A percentile compares a stretch with the other conserved stretches of the same genome.
These are phyloP conservation scores for Emergomyces orientalis DNA, from an alignment of 2,329 filamentous ascomycete species.

Conservation along the genomic window DNA sequence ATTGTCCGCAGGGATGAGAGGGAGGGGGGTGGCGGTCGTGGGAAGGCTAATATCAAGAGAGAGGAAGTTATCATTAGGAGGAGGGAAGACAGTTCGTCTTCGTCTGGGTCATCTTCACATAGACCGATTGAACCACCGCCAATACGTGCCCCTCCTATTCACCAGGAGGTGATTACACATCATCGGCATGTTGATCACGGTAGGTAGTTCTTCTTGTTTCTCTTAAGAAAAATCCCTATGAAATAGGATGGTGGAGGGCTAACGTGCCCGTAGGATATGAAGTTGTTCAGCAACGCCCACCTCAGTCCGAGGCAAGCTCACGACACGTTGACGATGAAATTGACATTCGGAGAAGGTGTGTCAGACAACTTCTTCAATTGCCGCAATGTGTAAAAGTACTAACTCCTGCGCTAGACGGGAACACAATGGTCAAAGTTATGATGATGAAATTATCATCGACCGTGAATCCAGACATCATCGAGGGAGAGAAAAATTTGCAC, in stretches of 20 bases:
- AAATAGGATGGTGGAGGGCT: not conserved
- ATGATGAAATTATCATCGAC: conserved; percentile 54
- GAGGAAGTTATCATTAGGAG: conserved; percentile 31
- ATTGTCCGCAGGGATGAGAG: conserved; percentile 19
- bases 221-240: not conserved
- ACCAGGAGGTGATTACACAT: conserved; percentile 82
- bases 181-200: conserved; percentile 82
- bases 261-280: conserved; percentile 20
- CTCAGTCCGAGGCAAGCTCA: conserved; percentile 22
- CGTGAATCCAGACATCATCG: conserved; percentile 25
- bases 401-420: conserved; percentile 28
- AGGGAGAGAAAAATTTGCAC: conserved; percentile 33
- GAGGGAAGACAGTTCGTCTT: conserved; percentile 29
- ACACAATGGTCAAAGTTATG: conserved; percentile 42
- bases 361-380: conserved; percentile 14
- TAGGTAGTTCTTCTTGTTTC: conserved; percentile 24
- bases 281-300: conserved; percentile 20
- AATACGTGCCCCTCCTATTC: conserved; percentile 68
- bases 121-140: conserved; percentile 50
- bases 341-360: conserved; percentile 46
- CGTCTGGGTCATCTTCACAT: conserved; percentile 43
- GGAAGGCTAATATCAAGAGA: conserved; percentile 18
- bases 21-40: conserved; percentile 15
- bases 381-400: conserved; percentile 29
- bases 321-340: conserved; percentile 43